These are phyloP conservation scores for Acer yangbiense DNA, from an alignment of 345 rosid genomes.

Conservation along the genomic window DNA sequence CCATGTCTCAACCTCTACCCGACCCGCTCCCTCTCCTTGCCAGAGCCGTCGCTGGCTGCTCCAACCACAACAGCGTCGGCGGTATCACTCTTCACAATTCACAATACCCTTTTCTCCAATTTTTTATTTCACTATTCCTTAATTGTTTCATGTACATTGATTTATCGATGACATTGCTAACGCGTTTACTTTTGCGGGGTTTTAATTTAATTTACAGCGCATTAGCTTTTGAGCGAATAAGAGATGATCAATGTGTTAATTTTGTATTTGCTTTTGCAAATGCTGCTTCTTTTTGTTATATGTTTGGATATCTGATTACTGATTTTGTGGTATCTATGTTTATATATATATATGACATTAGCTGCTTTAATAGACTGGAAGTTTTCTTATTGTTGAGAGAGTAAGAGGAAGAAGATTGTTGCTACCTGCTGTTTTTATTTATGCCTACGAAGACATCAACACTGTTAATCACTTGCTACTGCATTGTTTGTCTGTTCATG, in stretches of 20 bases:
- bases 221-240: not conserved
- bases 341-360: not conserved
- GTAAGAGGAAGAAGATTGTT: no score
- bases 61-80: constrained; percentile 75
- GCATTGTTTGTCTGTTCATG: not conserved
- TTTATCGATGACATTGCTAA: not conserved
- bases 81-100: constrained; percentile 29
- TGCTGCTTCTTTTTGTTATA: not conserved
- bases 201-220: no score
- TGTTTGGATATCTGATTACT: not conserved
- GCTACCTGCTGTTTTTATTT: not conserved
- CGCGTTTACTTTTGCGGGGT: no score
- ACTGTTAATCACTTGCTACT: not conserved
- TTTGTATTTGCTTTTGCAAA: not conserved
- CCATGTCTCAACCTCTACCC: constrained; percentile 36
- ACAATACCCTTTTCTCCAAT: no score
- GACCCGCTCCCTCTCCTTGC: constrained; percentile 65
- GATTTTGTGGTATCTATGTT: not conserved
- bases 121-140: no score
- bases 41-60: constrained; percentile 69
- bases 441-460: not conserved
- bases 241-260: not conserved
- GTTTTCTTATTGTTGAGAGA: no score
- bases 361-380: not conserved
- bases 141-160: no score